Base-by-base conservation (phyloP, 805 yeast genomes). In the Saccharomycopsis sp. region DNA sequence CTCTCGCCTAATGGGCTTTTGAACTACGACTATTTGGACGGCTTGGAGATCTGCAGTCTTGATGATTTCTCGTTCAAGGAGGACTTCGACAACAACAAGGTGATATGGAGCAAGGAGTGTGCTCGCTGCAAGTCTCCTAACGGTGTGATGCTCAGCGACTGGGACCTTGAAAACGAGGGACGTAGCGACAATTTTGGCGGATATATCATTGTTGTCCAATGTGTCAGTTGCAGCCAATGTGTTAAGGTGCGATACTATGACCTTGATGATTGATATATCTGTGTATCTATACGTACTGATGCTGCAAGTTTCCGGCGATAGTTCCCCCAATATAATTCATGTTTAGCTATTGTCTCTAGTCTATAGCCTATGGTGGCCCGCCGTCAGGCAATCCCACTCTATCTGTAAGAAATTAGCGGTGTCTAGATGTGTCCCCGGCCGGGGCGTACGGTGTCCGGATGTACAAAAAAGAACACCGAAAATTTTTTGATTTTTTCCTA, bases 171-270 rank as follows among this genome's bases (percentile, higher is more conserved):
- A 17, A 73, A 76, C 3, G 76, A 76, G 57, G 86, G 83, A 0
- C 76, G 79, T 0, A 56, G 52, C n/a, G 72, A 73, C 42, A 77
- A 75, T 0, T 78, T 76, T 41, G 84, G 82, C 15, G 79, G 84
- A 0, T 85, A 75, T 63, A 87, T 86, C 62, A 78, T 92, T 1
- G 76, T 89, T 22, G 82, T 89, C 0, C 97, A 92, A 66, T 93
- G 98, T 68, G 68, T 73, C 12, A 84, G 87, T 35, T 93, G 98
- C 69, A 88, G 96, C 68, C 68, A 91, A 34, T 93, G 97, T 97
- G 71, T 93, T 24, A 82, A 83, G 55, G 91, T 93, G 1, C 78
- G 76, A 63, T 89, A 85, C 66, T 82, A 76, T 63, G 91, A 83
- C 63, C 58, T 68, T 9, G 73, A 68, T 1, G 72, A 70, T 49